Evolutionary conservation across 257 asterid genomes (phyloP).

Genomic region (Solanum pennellii): DNA sequence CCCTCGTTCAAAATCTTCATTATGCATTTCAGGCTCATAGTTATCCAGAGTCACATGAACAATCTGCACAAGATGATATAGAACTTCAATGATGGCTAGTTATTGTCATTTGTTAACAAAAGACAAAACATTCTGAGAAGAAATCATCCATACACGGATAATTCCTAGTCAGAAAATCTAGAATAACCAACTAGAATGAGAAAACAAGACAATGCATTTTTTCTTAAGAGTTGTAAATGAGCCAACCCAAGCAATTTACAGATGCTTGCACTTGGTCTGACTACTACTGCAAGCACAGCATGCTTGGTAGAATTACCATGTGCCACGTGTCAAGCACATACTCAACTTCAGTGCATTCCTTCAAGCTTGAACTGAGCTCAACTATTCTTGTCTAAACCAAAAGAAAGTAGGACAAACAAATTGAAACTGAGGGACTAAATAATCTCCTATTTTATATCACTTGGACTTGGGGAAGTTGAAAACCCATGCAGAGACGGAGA

Average conservation of each 20-base stretch:
- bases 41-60: constrained; percentile 70
- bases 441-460: neutral
- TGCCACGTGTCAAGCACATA: neutral
- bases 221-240: neutral
- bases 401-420: neutral
- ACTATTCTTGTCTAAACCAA: neutral
- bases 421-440: neutral
- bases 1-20: constrained; percentile 52
- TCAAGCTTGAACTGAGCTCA: neutral
- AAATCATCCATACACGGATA: neutral
- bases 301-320: neutral
- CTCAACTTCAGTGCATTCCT: neutral
- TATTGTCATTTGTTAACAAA: neutral
- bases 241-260: neutral
- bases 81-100: neutral
- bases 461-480: neutral
- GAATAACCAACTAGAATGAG: neutral
- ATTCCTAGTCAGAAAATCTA: neutral
- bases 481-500: neutral
- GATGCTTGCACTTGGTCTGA: neutral
- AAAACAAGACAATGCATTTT: neutral
- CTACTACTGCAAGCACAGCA: neutral
- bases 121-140: neutral
- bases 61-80: constrained; percentile 33
- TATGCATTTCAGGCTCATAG: constrained; percentile 47